Percentiles rank a stretch among this genome's conserved stretches.
Evolutionary conservation across 2,329 filamentous ascomycete species (phyloP).

Genomic region (Falciphora oryzae): DNA sequence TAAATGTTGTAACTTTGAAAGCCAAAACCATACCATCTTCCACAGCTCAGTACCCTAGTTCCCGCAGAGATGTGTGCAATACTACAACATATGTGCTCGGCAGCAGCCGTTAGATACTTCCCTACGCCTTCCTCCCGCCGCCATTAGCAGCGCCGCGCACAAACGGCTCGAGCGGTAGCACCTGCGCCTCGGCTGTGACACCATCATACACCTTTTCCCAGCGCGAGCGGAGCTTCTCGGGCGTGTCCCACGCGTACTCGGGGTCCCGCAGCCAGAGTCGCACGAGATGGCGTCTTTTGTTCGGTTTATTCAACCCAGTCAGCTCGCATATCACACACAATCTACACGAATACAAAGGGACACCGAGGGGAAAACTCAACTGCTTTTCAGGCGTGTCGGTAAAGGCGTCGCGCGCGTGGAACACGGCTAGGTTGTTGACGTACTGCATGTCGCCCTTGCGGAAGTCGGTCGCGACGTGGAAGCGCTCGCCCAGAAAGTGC

Average conservation of each 20-base stretch:
- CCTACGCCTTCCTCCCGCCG: background rate
- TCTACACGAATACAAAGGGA: slow-evolving; percentile 35
- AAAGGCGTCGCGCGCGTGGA: slow-evolving; percentile 48
- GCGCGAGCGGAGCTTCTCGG: slow-evolving; percentile 33
- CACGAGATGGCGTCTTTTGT: slow-evolving; percentile 40
- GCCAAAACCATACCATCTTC: too few species aligned
- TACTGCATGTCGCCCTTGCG: slow-evolving; percentile 48
- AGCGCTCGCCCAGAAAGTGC: slow-evolving; percentile 42
- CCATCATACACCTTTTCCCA: slow-evolving; percentile 50
- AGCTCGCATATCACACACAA: slow-evolving; percentile 21
- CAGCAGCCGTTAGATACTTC: too few species aligned
- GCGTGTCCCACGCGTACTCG: slow-evolving; percentile 43
- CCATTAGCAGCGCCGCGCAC: slow-evolving; percentile 35
- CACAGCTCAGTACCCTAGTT: too few species aligned
- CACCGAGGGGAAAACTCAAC: slow-evolving; percentile 31
- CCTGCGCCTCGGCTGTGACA: slow-evolving; percentile 43
- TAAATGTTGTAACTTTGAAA: too few species aligned
- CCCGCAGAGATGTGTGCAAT: too few species aligned
- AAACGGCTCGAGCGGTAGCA: slow-evolving; percentile 52
- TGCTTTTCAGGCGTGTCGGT: slow-evolving; percentile 35
- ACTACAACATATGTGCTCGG: too few species aligned
- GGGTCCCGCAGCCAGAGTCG: slow-evolving; percentile 45
- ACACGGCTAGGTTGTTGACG: slow-evolving; percentile 48
- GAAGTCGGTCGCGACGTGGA: slow-evolving; percentile 38
- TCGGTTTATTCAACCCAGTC: too few species aligned